Percentiles rank a stretch among this genome's conserved stretches.
Conservation (phyloP, 163 green algal species). For the Coccomyxa subellipsoidea region DNA sequence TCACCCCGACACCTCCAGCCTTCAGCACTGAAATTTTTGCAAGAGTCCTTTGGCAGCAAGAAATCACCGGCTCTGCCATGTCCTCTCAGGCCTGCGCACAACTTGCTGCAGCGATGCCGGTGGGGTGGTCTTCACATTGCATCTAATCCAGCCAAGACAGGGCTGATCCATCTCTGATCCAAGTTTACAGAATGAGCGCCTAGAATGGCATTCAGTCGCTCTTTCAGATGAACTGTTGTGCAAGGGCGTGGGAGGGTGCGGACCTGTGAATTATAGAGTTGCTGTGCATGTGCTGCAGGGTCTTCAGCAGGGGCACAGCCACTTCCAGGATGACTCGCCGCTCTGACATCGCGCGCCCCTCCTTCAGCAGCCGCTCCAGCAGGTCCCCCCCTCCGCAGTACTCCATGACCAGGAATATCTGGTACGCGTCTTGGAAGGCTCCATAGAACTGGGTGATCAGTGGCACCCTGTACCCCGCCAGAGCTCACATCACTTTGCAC, state of each 20-base stretch:
- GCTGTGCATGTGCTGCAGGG: slow-evolving; percentile 64
- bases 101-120: too few species aligned
- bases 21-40: neutral
- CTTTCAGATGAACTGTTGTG: too few species aligned
- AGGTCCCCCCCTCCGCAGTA: slow-evolving; percentile 71
- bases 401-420: slow-evolving; percentile 86
- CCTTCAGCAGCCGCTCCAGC: slow-evolving; percentile 59
- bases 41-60: neutral
- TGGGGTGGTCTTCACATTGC: too few species aligned
- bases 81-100: too few species aligned
- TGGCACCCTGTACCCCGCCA: slow-evolving; percentile 32
- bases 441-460: slow-evolving; percentile 56
- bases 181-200: too few species aligned
- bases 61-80: too few species aligned
- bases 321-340: slow-evolving; percentile 41
- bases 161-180: too few species aligned
- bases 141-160: too few species aligned
- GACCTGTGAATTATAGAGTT: slow-evolving; percentile 75
- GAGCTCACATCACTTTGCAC: too few species aligned
- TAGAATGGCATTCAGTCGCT: too few species aligned
- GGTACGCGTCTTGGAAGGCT: slow-evolving; percentile 73
- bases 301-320: slow-evolving; percentile 51
- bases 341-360: slow-evolving; percentile 48
- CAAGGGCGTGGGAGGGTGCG: too few species aligned
- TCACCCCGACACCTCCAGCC: neutral